Percentiles rank a stretch among this genome's conserved stretches.
phyloP scores from a whole-genome alignment of 192 early-diverging fungal genomes.

The Lobosporangium transversale region DNA sequence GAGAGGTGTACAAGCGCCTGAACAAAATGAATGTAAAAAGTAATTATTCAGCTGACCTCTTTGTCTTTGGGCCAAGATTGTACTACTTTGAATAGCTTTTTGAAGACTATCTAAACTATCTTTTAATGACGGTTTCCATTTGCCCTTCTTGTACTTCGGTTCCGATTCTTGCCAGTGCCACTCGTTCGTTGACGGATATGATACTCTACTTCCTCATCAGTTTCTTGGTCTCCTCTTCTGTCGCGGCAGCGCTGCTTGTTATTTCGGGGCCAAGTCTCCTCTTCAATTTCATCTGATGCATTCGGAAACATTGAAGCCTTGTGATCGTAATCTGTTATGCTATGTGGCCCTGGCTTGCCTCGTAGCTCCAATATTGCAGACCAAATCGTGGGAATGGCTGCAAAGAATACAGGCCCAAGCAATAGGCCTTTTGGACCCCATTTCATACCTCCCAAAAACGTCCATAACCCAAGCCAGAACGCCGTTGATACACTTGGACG shows the following conservation, averaged over 20 bases:
- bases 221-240: not conserved
- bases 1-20: no score
- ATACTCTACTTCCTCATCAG: not conserved
- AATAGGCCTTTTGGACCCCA: slow-evolving; percentile 45
- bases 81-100: no score
- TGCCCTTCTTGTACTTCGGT: not conserved
- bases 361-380: slow-evolving; percentile 39
- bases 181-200: not conserved
- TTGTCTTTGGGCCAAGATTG: no score
- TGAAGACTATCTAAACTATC: no score
- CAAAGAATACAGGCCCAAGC: slow-evolving; percentile 45
- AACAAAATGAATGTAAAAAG: no score
- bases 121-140: not conserved
- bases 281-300: not conserved
- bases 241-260: not conserved
- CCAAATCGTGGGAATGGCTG: slow-evolving; percentile 39
- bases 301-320: not conserved
- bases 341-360: slow-evolving; percentile 27
- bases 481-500: slow-evolving; percentile 41
- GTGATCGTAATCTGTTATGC: no score
- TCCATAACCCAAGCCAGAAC: slow-evolving; percentile 49
- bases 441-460: slow-evolving; percentile 46
- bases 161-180: not conserved
- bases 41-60: no score
- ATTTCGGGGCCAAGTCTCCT: not conserved